Percentiles rank a stretch among this genome's conserved stretches.
These are phyloP conservation scores for Zasmidium citrigriseum DNA, from an alignment of 2,329 filamentous ascomycete genomes.

Conservation along the genomic window DNA sequence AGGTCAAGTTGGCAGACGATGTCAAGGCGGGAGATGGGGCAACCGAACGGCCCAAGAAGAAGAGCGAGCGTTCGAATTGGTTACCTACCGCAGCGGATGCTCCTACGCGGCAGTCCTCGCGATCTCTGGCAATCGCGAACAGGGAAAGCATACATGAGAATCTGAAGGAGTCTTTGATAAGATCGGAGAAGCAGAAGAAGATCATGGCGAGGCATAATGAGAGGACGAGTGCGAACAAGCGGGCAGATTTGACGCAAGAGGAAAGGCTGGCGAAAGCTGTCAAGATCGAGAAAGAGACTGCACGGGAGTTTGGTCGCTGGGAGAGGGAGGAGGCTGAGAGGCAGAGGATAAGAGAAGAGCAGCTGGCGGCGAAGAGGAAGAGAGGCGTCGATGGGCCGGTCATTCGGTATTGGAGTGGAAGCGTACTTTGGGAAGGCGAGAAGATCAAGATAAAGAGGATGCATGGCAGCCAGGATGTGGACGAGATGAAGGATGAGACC, in stretches of 20 bases:
- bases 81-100: constrained; percentile 64
- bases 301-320: constrained; percentile 85
- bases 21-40: constrained; percentile 33
- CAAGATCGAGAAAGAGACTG: constrained; percentile 77
- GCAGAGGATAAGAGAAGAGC: constrained; percentile 78
- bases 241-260: constrained; percentile 81
- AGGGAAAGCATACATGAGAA: constrained; percentile 63
- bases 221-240: constrained; percentile 68
- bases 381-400: constrained; percentile 85
- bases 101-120: constrained; percentile 62
- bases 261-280: constrained; percentile 56
- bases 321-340: constrained; percentile 89
- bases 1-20: constrained; percentile 50
- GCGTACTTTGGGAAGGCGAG: constrained; percentile 76
- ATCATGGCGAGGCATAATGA: constrained; percentile 64
- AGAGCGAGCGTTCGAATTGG: constrained; percentile 72
- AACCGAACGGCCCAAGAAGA: constrained; percentile 56
- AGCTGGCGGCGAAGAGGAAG: constrained; percentile 83
- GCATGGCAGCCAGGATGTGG: constrained; percentile 33
- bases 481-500: constrained; percentile 28
- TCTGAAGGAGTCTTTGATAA: constrained; percentile 71
- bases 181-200: constrained; percentile 68
- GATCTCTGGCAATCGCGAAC: constrained; percentile 64
- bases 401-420: constrained; percentile 91
- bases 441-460: constrained; percentile 61